Evolutionary conservation across 2,329 filamentous ascomycete species (phyloP).

Genomic region (Zymoseptoria tritici): DNA sequence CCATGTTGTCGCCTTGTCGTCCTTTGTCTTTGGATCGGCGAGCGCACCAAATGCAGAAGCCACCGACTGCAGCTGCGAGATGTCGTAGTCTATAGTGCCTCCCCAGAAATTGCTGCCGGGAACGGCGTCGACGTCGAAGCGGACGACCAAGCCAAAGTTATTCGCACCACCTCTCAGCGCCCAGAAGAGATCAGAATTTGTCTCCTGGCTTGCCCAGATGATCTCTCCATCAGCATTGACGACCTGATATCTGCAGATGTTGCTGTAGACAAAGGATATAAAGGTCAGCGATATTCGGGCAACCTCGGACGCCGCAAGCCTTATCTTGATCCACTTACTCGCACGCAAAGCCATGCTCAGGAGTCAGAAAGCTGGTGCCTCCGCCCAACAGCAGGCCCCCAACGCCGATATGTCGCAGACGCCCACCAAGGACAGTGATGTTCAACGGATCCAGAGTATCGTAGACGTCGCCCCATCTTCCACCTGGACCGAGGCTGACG

Average conservation of each 20-base stretch:
- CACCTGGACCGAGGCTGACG: constrained; percentile 30
- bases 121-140: constrained; percentile 18
- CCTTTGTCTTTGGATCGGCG: neutral
- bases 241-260: constrained; percentile 21
- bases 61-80: neutral
- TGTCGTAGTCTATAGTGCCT: neutral
- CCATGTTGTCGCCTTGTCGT: neutral
- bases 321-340: constrained; percentile 4
- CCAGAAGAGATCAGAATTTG: constrained; percentile 17
- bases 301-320: too few relatives aligned
- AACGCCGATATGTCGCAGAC: constrained; percentile 20
- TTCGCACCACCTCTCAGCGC: constrained; percentile 18
- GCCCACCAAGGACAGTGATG: constrained; percentile 16
- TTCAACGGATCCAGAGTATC: constrained; percentile 7
- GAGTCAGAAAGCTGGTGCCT: constrained; percentile 23
- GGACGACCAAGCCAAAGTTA: constrained; percentile 22
- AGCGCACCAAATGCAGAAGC: neutral
- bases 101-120: neutral
- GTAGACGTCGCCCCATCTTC: constrained; percentile 13
- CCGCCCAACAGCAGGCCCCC: constrained; percentile 24
- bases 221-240: constrained; percentile 20
- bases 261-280: neutral
- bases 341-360: constrained; percentile 20
- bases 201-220: constrained; percentile 13
- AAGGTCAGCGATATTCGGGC: too few relatives aligned